Percentiles rank a stretch among this genome's conserved stretches.
phyloP scores from a whole-genome alignment of 2,329 filamentous ascomycete species.

The Clarireedia sp. region DNA sequence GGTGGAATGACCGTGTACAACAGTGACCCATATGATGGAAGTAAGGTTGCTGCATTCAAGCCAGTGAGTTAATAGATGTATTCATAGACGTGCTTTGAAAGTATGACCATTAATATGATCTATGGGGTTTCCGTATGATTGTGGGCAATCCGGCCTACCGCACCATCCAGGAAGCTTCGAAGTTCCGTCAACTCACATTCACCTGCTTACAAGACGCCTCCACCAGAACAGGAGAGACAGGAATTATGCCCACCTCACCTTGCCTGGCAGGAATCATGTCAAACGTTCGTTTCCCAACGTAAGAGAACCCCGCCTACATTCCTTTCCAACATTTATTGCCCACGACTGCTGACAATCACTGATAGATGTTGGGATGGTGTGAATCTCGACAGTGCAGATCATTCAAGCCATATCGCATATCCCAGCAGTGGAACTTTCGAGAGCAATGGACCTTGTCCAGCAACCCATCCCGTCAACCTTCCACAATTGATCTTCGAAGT shows the following conservation, averaged over 20 bases:
- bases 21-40: slow-evolving; percentile 25
- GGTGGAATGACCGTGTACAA: slow-evolving; percentile 34
- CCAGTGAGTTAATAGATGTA: slow-evolving; percentile 10
- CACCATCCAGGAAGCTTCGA: too few species aligned
- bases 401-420: slow-evolving; percentile 20
- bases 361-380: slow-evolving; percentile 21
- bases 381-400: slow-evolving; percentile 20
- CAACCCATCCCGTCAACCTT: slow-evolving; percentile 37
- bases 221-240: too few species aligned
- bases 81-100: too few species aligned
- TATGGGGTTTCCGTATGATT: too few species aligned
- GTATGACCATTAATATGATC: too few species aligned
- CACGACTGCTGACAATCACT: background rate
- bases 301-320: background rate
- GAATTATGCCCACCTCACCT: too few species aligned
- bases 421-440: slow-evolving; percentile 19
- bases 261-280: slow-evolving; percentile 8
- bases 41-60: slow-evolving; percentile 37
- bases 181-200: too few species aligned
- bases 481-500: slow-evolving; percentile 42
- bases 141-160: too few species aligned
- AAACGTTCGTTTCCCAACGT: slow-evolving; percentile 27
- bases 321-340: background rate
- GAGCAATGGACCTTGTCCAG: slow-evolving; percentile 11
- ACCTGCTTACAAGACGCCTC: too few species aligned